These are phyloP conservation scores for Bipolaris oryzae DNA, from an alignment of 2,329 filamentous ascomycete species.

Conservation along the genomic window DNA sequence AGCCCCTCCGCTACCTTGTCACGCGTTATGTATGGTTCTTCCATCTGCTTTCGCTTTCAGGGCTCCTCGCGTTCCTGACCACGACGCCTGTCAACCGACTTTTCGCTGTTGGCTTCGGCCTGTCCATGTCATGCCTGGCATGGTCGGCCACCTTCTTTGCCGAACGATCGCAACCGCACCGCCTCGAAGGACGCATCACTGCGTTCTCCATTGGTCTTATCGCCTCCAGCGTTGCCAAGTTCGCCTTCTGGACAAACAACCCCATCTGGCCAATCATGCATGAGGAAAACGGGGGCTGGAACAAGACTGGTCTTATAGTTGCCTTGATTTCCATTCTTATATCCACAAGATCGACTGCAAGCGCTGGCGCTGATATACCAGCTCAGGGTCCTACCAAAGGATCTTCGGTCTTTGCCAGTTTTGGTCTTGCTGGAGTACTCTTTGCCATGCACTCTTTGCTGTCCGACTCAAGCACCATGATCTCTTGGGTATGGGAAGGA, in stretches of 20 bases:
- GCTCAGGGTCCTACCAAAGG: slow-evolving; percentile 65
- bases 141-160: slow-evolving; percentile 84
- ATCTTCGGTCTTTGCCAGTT: slow-evolving; percentile 72
- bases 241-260: slow-evolving; percentile 92
- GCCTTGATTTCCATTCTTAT: slow-evolving; percentile 77
- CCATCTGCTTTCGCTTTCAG: slow-evolving; percentile 78
- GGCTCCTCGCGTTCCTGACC: slow-evolving; percentile 79
- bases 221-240: slow-evolving; percentile 86
- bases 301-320: slow-evolving; percentile 78
- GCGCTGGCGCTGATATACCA: slow-evolving; percentile 53
- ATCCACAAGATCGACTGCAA: slow-evolving; percentile 70
- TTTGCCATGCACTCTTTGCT: slow-evolving; percentile 92
- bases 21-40: slow-evolving; percentile 71
- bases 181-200: slow-evolving; percentile 80
- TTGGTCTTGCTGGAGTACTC: slow-evolving; percentile 82
- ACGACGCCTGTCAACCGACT: slow-evolving; percentile 75
- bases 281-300: slow-evolving; percentile 87
- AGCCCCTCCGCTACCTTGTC: slow-evolving; percentile 69
- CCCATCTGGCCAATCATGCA: slow-evolving; percentile 97
- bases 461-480: slow-evolving; percentile 98
- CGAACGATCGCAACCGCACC: slow-evolving; percentile 73
- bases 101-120: slow-evolving; percentile 78
- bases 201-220: slow-evolving; percentile 83
- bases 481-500: slow-evolving; percentile 97
- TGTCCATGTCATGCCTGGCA: slow-evolving; percentile 78